Percentiles rank a stretch among this genome's conserved stretches.
phyloP scores from a whole-genome alignment of 257 asterid species.

The Nicotiana otophora region DNA sequence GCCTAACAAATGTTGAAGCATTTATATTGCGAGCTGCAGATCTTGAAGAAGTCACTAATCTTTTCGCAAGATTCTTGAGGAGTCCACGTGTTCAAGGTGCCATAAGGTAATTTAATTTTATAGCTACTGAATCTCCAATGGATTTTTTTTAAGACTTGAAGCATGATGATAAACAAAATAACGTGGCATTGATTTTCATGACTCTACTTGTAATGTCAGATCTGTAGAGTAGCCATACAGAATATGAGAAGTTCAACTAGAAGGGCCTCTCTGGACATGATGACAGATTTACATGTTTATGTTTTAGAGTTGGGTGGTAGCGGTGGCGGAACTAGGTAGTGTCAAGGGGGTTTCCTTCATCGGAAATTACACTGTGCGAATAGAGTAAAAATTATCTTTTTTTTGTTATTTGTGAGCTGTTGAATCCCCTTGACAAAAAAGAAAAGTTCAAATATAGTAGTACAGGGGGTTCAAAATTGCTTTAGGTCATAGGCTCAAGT shows the following conservation, averaged over 20 bases:
- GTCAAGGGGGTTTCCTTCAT: no score
- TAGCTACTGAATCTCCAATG: not conserved
- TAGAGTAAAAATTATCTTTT: no score
- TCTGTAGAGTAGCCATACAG: not conserved
- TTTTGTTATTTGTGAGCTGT: no score
- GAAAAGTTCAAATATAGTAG: no score
- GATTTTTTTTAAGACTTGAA: not conserved
- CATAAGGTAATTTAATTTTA: slow-evolving; percentile 47
- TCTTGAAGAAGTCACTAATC: slow-evolving; percentile 78
- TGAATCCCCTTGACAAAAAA: no score
- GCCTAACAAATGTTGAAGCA: slow-evolving; percentile 78
- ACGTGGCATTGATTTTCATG: not conserved
- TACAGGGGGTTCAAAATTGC: no score
- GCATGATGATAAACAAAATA: not conserved
- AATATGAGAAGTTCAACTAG: not conserved
- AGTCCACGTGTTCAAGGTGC: slow-evolving; percentile 84
- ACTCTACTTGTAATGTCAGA: not conserved
- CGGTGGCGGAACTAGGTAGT: not conserved
- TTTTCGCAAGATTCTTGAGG: slow-evolving; percentile 69
- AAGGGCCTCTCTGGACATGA: not conserved
- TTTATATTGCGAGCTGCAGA: slow-evolving; percentile 69
- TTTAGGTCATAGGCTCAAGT: no score
- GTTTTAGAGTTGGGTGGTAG: not conserved
- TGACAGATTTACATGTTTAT: not conserved
- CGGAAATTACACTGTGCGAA: no score